Base-by-base conservation (phyloP, 805 yeast genomes). In the Monosporozyma yasuniensis region DNA sequence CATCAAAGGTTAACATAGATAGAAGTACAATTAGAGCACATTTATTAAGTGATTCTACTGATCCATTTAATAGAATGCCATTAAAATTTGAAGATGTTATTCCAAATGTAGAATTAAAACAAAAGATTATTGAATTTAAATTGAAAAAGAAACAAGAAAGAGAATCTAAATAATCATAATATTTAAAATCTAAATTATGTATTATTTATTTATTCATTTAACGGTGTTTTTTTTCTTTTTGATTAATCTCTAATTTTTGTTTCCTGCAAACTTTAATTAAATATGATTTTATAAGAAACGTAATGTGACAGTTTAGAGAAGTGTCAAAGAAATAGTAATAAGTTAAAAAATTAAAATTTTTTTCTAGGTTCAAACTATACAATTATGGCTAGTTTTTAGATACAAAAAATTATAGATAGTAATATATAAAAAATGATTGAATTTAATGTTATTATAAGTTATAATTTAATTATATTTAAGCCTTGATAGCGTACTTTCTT, bases 401-500 rank as follows among this genome's bases (percentile, higher is more conserved):
- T 42, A 22, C 30, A n/a, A 48, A 46, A 43, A 32, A 42, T 22
- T 30, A 43, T n/a, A 44, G n/a, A 35, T 42, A n/a, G n/a, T n/a
- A n/a, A 30, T 39, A 39, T 30, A 52, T 32, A 23, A 6, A 39
- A 27, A 23, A 47, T 32, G 41, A 44, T 25, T 10, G 34, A 44
- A 37, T 25, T 25, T 25, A 25, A 25, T 25, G 27, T 25, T 25
- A 25, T 25, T 5, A 25, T 44, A 32, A 28, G 9, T 28, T 28
- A 28, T 28, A 28, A 28, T 35, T 23, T 46, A 21, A 38, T 46
- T 45, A 42, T 41, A 43, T 61, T 82, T 85, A 91, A 80, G 97
- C 99, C 85, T 91, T 91, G 81, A 93, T 87, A 75, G 98, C 99
- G 79, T 79, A 93, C 79, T 85, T 86, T 84, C 96, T 89, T 80